Evolutionary conservation across 2,329 filamentous ascomycete species (phyloP), one percentile per base, ranked within the genome.

Genomic region (Fusarium marasasianum): DNA sequence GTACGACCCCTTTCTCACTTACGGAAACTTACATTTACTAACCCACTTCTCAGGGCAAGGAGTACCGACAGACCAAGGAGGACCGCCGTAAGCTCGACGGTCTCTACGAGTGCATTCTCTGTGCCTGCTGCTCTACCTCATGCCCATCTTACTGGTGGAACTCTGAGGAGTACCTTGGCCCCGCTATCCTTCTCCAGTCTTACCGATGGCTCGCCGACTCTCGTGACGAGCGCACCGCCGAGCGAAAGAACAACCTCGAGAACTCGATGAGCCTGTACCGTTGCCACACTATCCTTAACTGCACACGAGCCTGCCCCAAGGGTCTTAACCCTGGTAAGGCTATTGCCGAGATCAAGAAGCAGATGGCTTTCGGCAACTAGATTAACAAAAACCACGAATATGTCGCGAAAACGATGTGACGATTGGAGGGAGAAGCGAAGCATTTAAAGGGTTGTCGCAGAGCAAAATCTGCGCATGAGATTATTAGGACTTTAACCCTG

Each of bases 61-160:
- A 99, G 84, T 93, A 93, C 88, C 93, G 93, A 76, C 96, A 98
- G 86, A 93, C 88, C 79, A 96, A 94, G 84, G 95, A 91, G 78
- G 96, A 99, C 78, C 95, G 96, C 82, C 94, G 91, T 87, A 99
- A 98, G 92, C 92, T 99, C 63, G 96, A 98, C 83, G 96, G 96
- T 76, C 91, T 98, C 37, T 98, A 99, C 88, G 96, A 99, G 87
- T 99, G 96, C 87, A 98, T 99, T 85, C 92, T 99, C 67, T 99
- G 96, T 89, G 96, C 96, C 79, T 99, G 96, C 92, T 99, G 96
- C 91, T 96, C 94, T 77, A 99, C 96, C 29, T 98, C 96, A 53
- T 99, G 96, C 89, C 96, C 96, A n/a, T 98, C 95, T 24, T 99
- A 99, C 90, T 99, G 96, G 96, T 99, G 96, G 96, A 99, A 99